Percentiles rank a stretch among this genome's conserved stretches.
phyloP scores from a whole-genome alignment of 169 alveolate species.

The Cryptosporidium viatorum region DNA sequence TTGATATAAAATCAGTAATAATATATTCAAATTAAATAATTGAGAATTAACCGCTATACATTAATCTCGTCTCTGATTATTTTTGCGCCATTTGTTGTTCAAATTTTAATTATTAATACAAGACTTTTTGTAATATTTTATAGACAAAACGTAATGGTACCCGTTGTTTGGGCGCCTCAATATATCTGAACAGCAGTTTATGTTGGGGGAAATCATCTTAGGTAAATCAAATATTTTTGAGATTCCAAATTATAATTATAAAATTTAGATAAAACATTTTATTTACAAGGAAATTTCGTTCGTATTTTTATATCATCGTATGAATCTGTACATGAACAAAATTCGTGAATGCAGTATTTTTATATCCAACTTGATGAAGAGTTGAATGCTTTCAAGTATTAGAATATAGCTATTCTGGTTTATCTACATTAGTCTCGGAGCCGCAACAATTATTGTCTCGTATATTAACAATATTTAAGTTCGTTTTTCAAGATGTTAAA shows the following conservation, averaged over 20 bases:
- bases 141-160: slow-evolving; percentile 50
- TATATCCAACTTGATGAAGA: slow-evolving; percentile 39
- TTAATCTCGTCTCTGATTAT: slow-evolving; percentile 35
- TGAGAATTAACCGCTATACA: slow-evolving; percentile 21
- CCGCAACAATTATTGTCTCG: not conserved
- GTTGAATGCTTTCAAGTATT: slow-evolving; percentile 20
- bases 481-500: slow-evolving; percentile 81
- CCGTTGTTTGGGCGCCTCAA: slow-evolving; percentile 26
- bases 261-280: not conserved
- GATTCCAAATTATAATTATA: not conserved
- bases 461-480: not conserved
- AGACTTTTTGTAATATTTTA: not conserved
- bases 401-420: slow-evolving; percentile 14
- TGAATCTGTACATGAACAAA: slow-evolving; percentile 52
- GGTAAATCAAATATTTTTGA: not conserved
- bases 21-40: not conserved
- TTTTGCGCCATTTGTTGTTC: not conserved
- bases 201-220: slow-evolving; percentile 20
- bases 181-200: slow-evolving; percentile 14
- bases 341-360: slow-evolving; percentile 26
- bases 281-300: not conserved
- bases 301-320: slow-evolving; percentile 27
- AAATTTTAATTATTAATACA: not conserved
- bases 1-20: not conserved
- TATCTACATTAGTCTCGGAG: not conserved